Percentiles rank a stretch among this genome's conserved stretches.
Evolutionary conservation across 192 early-diverging fungal species (phyloP).

Genomic region (Backusella psychrophila): DNA sequence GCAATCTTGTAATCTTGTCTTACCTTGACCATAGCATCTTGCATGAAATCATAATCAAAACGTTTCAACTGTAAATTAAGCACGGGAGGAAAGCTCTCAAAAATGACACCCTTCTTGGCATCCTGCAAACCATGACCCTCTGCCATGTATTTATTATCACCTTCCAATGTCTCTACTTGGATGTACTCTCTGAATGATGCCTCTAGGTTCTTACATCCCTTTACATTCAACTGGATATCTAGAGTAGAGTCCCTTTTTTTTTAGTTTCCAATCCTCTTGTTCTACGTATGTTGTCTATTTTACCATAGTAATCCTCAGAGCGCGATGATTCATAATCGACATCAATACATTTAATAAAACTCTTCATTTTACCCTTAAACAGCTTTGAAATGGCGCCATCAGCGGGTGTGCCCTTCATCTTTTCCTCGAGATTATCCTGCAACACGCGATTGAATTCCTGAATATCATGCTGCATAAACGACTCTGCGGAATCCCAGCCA

Average conservation of each 20-base stretch:
- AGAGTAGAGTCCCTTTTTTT: neutral
- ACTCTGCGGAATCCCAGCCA: slow-evolving; percentile 95
- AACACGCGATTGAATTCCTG: slow-evolving; percentile 98
- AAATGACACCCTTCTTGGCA: slow-evolving; percentile 95
- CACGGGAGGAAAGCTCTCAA: slow-evolving; percentile 89
- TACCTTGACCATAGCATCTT: slow-evolving; percentile 89
- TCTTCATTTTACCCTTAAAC: slow-evolving; percentile 97
- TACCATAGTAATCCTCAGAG: slow-evolving; percentile 92
- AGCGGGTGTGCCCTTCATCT: slow-evolving; percentile 94
- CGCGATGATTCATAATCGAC: slow-evolving; percentile 95
- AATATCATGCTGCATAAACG: slow-evolving; percentile 98
- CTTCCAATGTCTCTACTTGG: slow-evolving; percentile 89
- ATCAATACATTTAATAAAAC: slow-evolving; percentile 93
- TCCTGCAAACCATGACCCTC: slow-evolving; percentile 94
- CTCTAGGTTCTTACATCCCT: slow-evolving; percentile 80
- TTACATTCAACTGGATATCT: slow-evolving; percentile 98
- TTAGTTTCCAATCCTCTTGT: neutral
- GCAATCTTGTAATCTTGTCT: neutral
- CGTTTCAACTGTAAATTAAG: slow-evolving; percentile 95
- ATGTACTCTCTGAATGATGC: slow-evolving; percentile 93
- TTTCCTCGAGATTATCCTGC: slow-evolving; percentile 94
- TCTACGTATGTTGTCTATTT: neutral
- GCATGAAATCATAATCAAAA: slow-evolving; percentile 96
- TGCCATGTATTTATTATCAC: slow-evolving; percentile 94
- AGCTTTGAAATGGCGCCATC: slow-evolving; percentile 90